Base-by-base conservation (phyloP, 345 rosid genomes). In the Crucihimalaya himalaica region DNA sequence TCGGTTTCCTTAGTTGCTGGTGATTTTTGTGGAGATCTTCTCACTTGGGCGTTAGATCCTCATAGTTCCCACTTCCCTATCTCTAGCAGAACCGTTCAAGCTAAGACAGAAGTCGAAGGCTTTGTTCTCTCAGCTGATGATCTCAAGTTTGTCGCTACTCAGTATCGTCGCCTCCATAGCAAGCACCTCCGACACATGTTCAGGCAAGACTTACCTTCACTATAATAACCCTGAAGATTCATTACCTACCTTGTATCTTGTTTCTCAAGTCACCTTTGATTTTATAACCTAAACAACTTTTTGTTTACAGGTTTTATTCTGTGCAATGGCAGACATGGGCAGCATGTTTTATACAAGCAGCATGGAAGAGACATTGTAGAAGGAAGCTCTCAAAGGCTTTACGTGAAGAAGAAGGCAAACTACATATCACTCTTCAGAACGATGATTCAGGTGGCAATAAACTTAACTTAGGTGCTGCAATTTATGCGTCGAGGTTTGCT, bases 401-500 rank as follows among this genome's bases (percentile, higher is more conserved):
- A 54, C 73, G 71, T 31, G 71, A 74, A 31, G 78, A 79, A 70
- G 83, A 76, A 64, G 75, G 66, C 15, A 77, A 39, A 60, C 63
- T 82, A 75, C 82, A 82, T 4, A 66, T 71, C 31, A 72, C 67
- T 42, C 65, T 85, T 65, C 80, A 63, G 31, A 79, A 68, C 0
- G 85, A 81, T 46, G 70, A 53, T 45, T 43, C 78, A 46, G 68
- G 63, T 48, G 68, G 50, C 51, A 56, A 32, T 15, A 77, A 51
- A 57, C 64, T 77, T 16, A 84, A 86, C 81, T 79, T 88, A 3
- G 84, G 83, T 19, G 86, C 84, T 28, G 72, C 89, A 9, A 18
- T 88, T 4, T 85, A 83, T 72, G 94, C 87, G 31, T 86, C 94
- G 4, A 79, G 68, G 70, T 88, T 90, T 63, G 89, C 92, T 21